Conservation (phyloP, 192 early-diverging fungal genomes). For the Coemansia sp. region DNA sequence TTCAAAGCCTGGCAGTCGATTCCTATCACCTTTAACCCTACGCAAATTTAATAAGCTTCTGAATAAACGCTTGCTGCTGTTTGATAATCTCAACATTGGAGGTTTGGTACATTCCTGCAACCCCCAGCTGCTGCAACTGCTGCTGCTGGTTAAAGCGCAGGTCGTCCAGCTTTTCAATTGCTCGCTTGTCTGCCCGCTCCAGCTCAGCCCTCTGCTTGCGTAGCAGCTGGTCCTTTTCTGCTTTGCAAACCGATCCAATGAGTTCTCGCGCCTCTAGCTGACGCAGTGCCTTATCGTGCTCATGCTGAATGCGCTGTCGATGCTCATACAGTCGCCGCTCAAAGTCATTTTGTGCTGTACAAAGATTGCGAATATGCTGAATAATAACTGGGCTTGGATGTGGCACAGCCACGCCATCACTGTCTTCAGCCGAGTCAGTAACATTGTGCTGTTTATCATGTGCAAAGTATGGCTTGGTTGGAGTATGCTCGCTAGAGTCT, state of each 20-base stretch:
- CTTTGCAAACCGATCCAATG: slow-evolving; percentile 14
- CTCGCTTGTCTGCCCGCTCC: slow-evolving; percentile 29
- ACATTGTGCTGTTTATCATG: background rate
- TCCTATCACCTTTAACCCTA: slow-evolving; percentile 45
- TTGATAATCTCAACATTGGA: slow-evolving; percentile 21
- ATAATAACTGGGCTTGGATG: slow-evolving; percentile 12
- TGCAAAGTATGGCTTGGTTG: background rate
- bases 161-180: slow-evolving; percentile 40
- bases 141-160: slow-evolving; percentile 45
- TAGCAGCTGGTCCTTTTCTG: slow-evolving; percentile 24
- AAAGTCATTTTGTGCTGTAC: slow-evolving; percentile 38
- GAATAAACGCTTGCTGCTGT: slow-evolving; percentile 20
- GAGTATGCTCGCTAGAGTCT: background rate
- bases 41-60: slow-evolving; percentile 16
- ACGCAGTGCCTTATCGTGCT: slow-evolving; percentile 17
- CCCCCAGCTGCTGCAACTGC: slow-evolving; percentile 23
- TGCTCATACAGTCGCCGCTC: slow-evolving; percentile 42
- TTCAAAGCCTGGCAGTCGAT: slow-evolving; percentile 82
- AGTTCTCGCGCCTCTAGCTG: slow-evolving; percentile 33
- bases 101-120: slow-evolving; percentile 33
- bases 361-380: slow-evolving; percentile 16
- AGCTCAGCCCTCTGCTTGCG: slow-evolving; percentile 27
- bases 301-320: slow-evolving; percentile 26
- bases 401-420: background rate
- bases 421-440: background rate